Evolutionary conservation across 352 stramenopile species (phyloP), one percentile per base, ranked within the genome.

Genomic region (Phytopythium litorale): DNA sequence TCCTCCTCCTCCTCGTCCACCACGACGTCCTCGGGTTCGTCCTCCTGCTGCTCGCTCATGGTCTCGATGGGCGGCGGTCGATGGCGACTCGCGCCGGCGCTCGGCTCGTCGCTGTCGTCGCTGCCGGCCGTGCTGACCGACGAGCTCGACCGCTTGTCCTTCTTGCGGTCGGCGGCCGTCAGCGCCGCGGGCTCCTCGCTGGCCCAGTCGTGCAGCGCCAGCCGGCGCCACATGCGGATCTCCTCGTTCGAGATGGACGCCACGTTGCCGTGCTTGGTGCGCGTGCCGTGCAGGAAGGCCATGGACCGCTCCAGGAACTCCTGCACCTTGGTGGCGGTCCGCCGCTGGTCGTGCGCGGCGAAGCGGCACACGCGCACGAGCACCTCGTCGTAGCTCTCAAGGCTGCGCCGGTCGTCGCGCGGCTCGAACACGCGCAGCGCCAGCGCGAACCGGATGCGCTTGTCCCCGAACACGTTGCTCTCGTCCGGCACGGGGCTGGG

Each of bases 331-430:
- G 80, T 80, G 8, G 75, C 66, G n/a, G 81, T 90, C 30, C 73
- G 79, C 3, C 83, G 83, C 64, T 87, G 76, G 62, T 92, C 83
- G 58, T 92, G 83, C 7, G 60, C 38, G 2, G 73, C 78, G 66
- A 92, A 92, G 37, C 71, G 68, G 55, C 81, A 89, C 54, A 92
- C 83, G 15, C 83, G 80, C 46, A 89, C 83, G 3, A 92, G 59
- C 51, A 90, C 76, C 53, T 92, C 83, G 56, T 92, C 83, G 58
- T 92, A 92, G 65, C 70, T 88, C 64, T 92, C 83, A n/a, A 90
- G 46, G 35, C 35, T 40, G 9, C 8, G 35, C 35, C 35, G 35
- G 35, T 40, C 35, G 35, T 15, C 35, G 35, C 12, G 35, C 35
- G 35, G 35, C 35, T 40, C 35, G n/a, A 38, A 65, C 7, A 30